Conservation (phyloP, 805 yeast species). For the Metschnikowia picachoensis region DNA sequence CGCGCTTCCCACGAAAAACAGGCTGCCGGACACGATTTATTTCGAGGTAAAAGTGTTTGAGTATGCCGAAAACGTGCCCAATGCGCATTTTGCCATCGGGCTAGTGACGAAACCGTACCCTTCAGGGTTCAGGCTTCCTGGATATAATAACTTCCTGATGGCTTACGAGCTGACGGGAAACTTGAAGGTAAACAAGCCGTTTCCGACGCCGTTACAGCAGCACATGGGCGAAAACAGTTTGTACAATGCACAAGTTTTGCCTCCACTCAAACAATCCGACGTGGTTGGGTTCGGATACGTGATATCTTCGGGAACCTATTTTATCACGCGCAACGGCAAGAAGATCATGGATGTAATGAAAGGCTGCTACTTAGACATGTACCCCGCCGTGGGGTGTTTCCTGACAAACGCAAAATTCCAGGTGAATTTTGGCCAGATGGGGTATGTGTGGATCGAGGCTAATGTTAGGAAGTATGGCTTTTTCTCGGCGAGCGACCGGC, state of each 20-base stretch:
- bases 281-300: conserved; percentile 55
- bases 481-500: conserved; percentile 44
- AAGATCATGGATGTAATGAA: conserved; percentile 48
- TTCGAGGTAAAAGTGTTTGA: conserved; percentile 53
- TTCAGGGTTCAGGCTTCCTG: conserved; percentile 63
- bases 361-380: conserved; percentile 46
- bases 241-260: conserved; percentile 44
- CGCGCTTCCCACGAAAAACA: conserved; percentile 34
- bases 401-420: conserved; percentile 41
- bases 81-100: conserved; percentile 60
- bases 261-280: conserved; percentile 50
- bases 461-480: conserved; percentile 55
- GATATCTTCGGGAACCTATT: conserved; percentile 45
- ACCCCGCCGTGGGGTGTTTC: conserved; percentile 53
- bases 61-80: conserved; percentile 25
- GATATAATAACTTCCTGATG: conserved; percentile 63
- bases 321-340: conserved; percentile 54
- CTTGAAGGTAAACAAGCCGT: conserved; percentile 62
- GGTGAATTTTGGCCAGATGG: conserved; percentile 42
- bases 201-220: conserved; percentile 45
- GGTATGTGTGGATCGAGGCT: conserved; percentile 47
- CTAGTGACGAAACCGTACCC: conserved; percentile 73
- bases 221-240: conserved; percentile 39
- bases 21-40: conserved; percentile 47
- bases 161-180: conserved; percentile 74